Percentiles rank a stretch among this genome's conserved stretches.
These are phyloP conservation scores for Fusarium sp. DNA, from an alignment of 2,329 filamentous ascomycete species.

Conservation along the genomic window DNA sequence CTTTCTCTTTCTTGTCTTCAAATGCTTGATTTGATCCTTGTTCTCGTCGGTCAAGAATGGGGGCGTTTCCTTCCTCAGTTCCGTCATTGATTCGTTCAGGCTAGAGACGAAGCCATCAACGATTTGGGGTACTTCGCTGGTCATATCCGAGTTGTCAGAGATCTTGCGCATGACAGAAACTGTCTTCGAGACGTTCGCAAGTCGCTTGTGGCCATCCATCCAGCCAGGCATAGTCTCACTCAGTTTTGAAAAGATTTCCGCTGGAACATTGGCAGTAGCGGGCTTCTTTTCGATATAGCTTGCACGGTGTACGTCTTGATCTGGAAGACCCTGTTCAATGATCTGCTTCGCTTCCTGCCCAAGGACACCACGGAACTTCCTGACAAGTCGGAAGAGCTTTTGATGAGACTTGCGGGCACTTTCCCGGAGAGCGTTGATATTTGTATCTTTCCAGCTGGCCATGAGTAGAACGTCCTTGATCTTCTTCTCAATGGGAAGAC, in stretches of 20 bases:
- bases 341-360: constrained; percentile 81
- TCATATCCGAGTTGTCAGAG: constrained; percentile 65
- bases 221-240: constrained; percentile 54
- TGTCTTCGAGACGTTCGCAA: constrained; percentile 79
- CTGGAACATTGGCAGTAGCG: constrained; percentile 20
- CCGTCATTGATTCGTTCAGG: constrained; percentile 76
- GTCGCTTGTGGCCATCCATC: constrained; percentile 70
- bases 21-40: constrained; percentile 85
- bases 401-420: constrained; percentile 92
- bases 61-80: constrained; percentile 88
- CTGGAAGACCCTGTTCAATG: constrained; percentile 71
- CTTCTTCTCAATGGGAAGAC: constrained; percentile 85
- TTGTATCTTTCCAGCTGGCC: constrained; percentile 98
- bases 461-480: constrained; percentile 94
- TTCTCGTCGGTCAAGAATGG: constrained; percentile 87
- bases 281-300: constrained; percentile 10
- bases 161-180: constrained; percentile 81
- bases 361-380: constrained; percentile 88
- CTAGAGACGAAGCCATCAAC: constrained; percentile 79
- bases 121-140: constrained; percentile 70
- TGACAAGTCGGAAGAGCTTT: constrained; percentile 91
- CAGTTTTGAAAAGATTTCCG: constrained; percentile 39
- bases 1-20: constrained; percentile 91
- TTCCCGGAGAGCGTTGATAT: constrained; percentile 89
- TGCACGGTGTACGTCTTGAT: constrained; percentile 55